phyloP scores from a whole-genome alignment of 2,329 filamentous ascomycete species.

The Neonectria sp. region DNA sequence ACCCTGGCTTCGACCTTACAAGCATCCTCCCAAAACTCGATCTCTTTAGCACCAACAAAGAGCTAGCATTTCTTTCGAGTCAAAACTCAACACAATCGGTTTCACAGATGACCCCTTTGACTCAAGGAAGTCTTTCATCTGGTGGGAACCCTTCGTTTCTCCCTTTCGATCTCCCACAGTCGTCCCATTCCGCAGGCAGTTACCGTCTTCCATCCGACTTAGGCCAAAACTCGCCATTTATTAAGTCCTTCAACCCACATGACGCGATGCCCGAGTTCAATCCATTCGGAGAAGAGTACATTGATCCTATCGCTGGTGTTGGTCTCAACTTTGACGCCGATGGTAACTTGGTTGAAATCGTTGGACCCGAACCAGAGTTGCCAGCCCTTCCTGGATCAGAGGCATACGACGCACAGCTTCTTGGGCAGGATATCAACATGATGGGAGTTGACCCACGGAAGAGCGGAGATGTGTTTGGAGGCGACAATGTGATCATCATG shows the following conservation, averaged over 20 bases:
- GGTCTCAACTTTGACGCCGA: conserved; percentile 66
- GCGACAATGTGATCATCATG: conserved; percentile 55
- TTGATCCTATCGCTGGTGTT: conserved; percentile 57
- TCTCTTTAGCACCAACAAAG: conserved; percentile 54
- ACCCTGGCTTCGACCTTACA: conserved; percentile 77
- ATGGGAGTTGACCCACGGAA: conserved; percentile 19
- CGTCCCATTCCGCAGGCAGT: conserved; percentile 52
- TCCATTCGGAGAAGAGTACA: conserved; percentile 57
- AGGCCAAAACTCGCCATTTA: conserved; percentile 49
- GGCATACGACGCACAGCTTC: conserved; percentile 29
- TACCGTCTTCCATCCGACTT: conserved; percentile 55
- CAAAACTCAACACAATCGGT: conserved; percentile 56
- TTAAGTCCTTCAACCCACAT: conserved; percentile 38
- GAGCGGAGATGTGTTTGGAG: conserved; percentile 33
- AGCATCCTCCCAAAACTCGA: conserved; percentile 52
- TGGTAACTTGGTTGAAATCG: conserved; percentile 62
- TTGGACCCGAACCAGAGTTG: conserved; percentile 58
- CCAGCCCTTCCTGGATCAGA: conserved; percentile 54
- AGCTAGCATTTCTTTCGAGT: conserved; percentile 52
- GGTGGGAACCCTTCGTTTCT: conserved; percentile 46
- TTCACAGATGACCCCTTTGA: conserved; percentile 64
- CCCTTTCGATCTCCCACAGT: conserved; percentile 52
- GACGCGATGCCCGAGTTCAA: conserved; percentile 46
- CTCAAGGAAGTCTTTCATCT: conserved; percentile 50
- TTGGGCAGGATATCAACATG: conserved; percentile 32